phyloP scores from a whole-genome alignment of 768 basidiomycete species.

The Dioszegia hungarica region DNA sequence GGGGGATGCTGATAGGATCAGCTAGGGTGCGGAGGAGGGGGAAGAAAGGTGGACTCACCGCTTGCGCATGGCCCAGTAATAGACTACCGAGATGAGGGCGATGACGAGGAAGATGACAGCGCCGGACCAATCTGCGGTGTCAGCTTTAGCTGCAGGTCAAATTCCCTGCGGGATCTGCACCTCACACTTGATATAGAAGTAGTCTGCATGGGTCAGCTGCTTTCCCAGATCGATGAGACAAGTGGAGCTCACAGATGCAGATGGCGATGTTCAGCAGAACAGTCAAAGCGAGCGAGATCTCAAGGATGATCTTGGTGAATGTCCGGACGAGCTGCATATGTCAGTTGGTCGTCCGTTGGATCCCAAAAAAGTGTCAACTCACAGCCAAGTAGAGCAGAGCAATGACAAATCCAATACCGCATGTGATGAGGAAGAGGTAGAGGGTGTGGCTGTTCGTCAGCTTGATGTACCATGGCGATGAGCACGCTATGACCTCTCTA shows the following conservation, averaged over 20 bases:
- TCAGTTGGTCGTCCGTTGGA: no score
- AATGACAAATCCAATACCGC: conserved; percentile 63
- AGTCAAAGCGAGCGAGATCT: conserved; percentile 39
- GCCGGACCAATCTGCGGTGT: conserved; percentile 56
- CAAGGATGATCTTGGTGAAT: conserved; percentile 73
- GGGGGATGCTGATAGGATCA: conserved; percentile 59
- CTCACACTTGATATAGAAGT: conserved; percentile 45
- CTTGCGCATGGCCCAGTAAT: conserved; percentile 58
- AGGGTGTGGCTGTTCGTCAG: conserved; percentile 58
- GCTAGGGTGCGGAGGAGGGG: not conserved
- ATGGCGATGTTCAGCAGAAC: conserved; percentile 57
- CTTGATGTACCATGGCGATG: not conserved
- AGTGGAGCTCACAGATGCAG: conserved; percentile 62
- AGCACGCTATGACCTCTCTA: not conserved
- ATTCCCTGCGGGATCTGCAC: not conserved
- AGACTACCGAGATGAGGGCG: conserved; percentile 66
- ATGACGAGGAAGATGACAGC: conserved; percentile 81
- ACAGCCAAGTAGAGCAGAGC: conserved; percentile 64
- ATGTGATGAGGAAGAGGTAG: conserved; percentile 69
- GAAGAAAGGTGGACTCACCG: conserved; percentile 41
- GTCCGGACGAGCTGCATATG: conserved; percentile 60
- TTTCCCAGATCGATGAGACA: not conserved
- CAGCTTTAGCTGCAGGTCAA: not conserved
- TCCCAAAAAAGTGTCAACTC: no score
- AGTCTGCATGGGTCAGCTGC: conserved; percentile 21